Conservation (phyloP, 2,329 filamentous ascomycete genomes). For the Fusarium gaditjirri region DNA sequence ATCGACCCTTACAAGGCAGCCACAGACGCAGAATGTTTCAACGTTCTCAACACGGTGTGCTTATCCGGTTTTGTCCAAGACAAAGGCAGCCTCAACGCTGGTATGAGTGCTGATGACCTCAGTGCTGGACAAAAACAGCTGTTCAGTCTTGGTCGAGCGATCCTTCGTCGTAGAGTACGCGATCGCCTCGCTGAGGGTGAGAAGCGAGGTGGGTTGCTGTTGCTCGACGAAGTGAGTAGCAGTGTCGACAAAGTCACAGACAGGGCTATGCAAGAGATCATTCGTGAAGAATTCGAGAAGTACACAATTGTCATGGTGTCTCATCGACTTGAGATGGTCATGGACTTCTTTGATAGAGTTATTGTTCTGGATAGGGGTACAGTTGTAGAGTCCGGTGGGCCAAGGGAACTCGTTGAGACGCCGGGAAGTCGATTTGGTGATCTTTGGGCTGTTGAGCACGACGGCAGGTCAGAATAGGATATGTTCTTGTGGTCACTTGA, state of each 20-base stretch:
- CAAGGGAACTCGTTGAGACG: slow-evolving; percentile 38
- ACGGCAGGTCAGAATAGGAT: neutral
- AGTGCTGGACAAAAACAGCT: slow-evolving; percentile 72
- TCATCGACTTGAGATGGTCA: slow-evolving; percentile 61
- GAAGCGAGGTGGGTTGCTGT: slow-evolving; percentile 45
- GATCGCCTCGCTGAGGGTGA: slow-evolving; percentile 22
- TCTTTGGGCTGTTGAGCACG: slow-evolving; percentile 46
- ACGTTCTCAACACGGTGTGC: slow-evolving; percentile 50
- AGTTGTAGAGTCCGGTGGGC: slow-evolving; percentile 54
- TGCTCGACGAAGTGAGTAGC: slow-evolving; percentile 58
- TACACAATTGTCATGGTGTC: slow-evolving; percentile 66
- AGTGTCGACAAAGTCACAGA: slow-evolving; percentile 57
- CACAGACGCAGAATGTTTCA: slow-evolving; percentile 48
- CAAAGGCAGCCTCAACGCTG: slow-evolving; percentile 49
- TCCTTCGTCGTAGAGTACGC: slow-evolving; percentile 55
- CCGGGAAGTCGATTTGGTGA: slow-evolving; percentile 46
- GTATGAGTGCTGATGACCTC: slow-evolving; percentile 60
- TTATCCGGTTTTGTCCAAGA: slow-evolving; percentile 48
- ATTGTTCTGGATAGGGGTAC: slow-evolving; percentile 61
- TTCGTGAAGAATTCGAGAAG: slow-evolving; percentile 51
- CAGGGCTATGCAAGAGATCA: slow-evolving; percentile 54
- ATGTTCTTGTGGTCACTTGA: neutral
- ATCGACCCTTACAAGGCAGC: slow-evolving; percentile 54
- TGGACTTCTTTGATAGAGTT: slow-evolving; percentile 61
- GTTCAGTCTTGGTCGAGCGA: slow-evolving; percentile 69